A percentile compares a stretch with the other conserved stretches of the same genome.
Conservation (phyloP, 2,329 filamentous ascomycete species). For the Hirsutella thompsonii region DNA sequence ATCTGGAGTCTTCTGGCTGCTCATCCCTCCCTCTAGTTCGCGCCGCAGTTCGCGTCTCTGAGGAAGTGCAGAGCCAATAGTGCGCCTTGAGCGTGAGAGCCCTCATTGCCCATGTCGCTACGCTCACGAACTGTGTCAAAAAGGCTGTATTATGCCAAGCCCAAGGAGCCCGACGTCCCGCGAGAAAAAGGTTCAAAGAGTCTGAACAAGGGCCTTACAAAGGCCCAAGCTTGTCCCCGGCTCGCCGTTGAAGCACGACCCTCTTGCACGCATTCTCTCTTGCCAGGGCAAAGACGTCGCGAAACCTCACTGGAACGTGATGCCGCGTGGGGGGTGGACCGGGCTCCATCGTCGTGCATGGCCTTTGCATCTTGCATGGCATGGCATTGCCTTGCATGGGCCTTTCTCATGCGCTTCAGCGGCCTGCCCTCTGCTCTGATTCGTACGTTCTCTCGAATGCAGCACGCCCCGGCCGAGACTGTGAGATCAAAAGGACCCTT, state of each 20-base stretch:
- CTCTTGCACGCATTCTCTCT: too few relatives aligned
- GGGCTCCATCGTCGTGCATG: not conserved
- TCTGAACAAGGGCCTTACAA: not conserved
- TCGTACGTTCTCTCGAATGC: not conserved
- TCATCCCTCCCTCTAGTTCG: too few relatives aligned
- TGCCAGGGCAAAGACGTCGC: not conserved
- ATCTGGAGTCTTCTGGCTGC: too few relatives aligned
- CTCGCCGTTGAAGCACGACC: not conserved
- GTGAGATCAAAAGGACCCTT: too few relatives aligned
- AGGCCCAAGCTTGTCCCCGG: not conserved
- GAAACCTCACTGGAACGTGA: not conserved
- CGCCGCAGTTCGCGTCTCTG: too few relatives aligned
- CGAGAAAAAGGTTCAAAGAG: not conserved
- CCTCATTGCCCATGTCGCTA: too few relatives aligned
- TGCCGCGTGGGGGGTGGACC: constrained; percentile 1
- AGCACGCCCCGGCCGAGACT: too few relatives aligned
- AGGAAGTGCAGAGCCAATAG: too few relatives aligned
- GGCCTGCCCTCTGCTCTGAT: not conserved
- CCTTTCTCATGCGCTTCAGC: not conserved
- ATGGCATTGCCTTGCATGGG: not conserved
- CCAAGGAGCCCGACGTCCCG: not conserved
- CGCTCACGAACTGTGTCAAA: too few relatives aligned
- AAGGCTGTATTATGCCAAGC: not conserved
- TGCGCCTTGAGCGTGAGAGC: too few relatives aligned
- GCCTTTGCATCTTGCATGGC: not conserved